Base-by-base conservation (phyloP, 306 rosid species). In the Acacia confusa region DNA sequence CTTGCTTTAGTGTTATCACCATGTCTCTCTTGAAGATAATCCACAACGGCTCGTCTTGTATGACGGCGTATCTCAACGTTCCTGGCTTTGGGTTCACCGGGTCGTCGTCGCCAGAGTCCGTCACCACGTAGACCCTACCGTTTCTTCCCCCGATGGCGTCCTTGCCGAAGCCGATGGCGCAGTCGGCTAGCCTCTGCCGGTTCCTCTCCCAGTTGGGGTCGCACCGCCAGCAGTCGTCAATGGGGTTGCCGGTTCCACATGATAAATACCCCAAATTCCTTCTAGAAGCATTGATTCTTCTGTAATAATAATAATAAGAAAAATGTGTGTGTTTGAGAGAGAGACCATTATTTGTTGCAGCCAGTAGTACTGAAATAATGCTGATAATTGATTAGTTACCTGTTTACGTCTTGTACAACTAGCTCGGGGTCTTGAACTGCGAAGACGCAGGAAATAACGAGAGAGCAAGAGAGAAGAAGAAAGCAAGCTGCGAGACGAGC, bases 211-310 rank as follows among this genome's bases (percentile, higher is more conserved):
- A 94, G 41, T 91, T 91, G 0, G 96, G 82, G 32, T 92, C 83
- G 38, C 98, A 94, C 14, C 98, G 72, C 98, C 97, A 92, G 72
- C 98, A 94, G 72, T 94, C 98, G 27, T 94, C 98, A 32, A 94
- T 94, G 19, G 98, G 98, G 76, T 94, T 94, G 2, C 98, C 98
- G 0, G 86, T 92, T 82, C 93, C 92, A 8, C 98, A 94, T 0
- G 97, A 89, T 19, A 91, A 79, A 47, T 91, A 88, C 0, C 87
- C 94, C 85, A 94, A 82, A 79, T 89, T 92, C 84, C 98, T 92
- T 68, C 98, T 89, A 0, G 97, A 88, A 0, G 79, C 92, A 79
- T 87, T 94, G 78, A 94, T 92, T 82, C 89, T 94, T 84, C 98
- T 94, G 78, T 16, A 81, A 25, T 2, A 20, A 50, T 72, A n/a